Conservation (phyloP, 805 yeast genomes). For the Spathaspora girioi region DNA sequence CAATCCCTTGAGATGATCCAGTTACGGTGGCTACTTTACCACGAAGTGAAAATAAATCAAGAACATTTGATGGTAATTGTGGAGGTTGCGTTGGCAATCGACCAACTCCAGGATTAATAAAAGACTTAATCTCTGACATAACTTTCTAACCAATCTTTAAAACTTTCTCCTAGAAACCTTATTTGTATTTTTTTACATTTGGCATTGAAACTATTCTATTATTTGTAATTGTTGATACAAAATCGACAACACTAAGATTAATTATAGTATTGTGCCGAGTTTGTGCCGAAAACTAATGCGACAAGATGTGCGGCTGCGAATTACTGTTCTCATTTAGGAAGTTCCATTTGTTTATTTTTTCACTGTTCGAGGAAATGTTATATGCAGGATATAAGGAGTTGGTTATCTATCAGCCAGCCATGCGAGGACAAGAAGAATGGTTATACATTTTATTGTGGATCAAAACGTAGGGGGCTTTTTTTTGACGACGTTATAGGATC, state of each 20-base stretch:
- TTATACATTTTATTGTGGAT: not conserved
- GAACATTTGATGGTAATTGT: constrained; percentile 22
- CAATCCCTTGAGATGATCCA: constrained; percentile 38
- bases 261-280: no score
- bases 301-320: not conserved
- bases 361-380: not conserved
- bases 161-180: no score
- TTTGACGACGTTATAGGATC: not conserved
- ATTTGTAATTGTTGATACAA: no score
- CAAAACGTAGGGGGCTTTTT: not conserved
- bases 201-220: no score
- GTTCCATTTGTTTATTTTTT: not conserved
- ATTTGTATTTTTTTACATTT: no score
- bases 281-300: no score
- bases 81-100: constrained; percentile 57
- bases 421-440: not conserved
- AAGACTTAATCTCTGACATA: constrained; percentile 8
- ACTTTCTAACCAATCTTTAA: no score
- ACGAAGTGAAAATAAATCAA: constrained; percentile 27
- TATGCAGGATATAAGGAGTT: not conserved
- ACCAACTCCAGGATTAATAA: constrained; percentile 24
- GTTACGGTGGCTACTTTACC: constrained; percentile 34
- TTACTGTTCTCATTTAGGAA: not conserved
- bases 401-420: not conserved
- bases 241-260: no score